A percentile compares a stretch with the other conserved stretches of the same genome.
Evolutionary conservation across 768 basidiomycete genomes (phyloP).

Genomic region (Leccinum olivaceopallidum): DNA sequence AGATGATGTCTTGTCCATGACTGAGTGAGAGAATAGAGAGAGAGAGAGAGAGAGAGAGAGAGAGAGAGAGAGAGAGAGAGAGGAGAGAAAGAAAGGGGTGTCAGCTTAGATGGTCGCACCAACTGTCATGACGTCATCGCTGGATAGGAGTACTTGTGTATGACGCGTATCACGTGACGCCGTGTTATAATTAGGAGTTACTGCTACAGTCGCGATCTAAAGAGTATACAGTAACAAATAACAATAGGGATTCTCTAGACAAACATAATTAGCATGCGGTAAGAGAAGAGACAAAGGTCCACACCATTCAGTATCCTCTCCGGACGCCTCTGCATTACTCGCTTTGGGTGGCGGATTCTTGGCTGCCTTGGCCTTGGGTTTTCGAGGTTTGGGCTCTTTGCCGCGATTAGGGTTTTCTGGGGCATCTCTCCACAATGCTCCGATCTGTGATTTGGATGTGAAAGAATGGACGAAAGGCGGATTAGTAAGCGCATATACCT

Average conservation of each 20-base stretch:
- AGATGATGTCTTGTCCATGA: conserved; percentile 67
- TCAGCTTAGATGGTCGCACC: neutral
- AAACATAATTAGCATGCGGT: conserved; percentile 1
- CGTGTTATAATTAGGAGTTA: neutral
- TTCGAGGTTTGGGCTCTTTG: conserved; percentile 47
- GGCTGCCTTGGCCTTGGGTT: conserved; percentile 37
- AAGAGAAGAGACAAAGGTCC: neutral
- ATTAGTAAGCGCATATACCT: conserved; percentile 31
- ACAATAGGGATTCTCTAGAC: conserved; percentile 1
- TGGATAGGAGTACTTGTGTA: conserved; percentile 17
- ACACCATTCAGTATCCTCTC: conserved; percentile 25
- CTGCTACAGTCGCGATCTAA: neutral
- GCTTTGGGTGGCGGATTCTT: conserved; percentile 23
- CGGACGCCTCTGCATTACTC: conserved; percentile 25
- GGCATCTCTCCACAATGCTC: conserved; percentile 53
- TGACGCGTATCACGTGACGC: conserved; percentile 23
- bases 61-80: neutral
- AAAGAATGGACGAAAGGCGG: conserved; percentile 1
- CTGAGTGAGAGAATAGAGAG: neutral
- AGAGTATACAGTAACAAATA: conserved; percentile 8
- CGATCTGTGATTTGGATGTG: conserved; percentile 43
- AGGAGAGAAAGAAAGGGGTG: neutral
- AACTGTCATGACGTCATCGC: neutral
- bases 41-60: neutral
- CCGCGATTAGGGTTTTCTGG: conserved; percentile 68